Evolutionary conservation across 352 stramenopile genomes (phyloP), one percentile per base, ranked within the genome.

Genomic region (Globisporangium nagaii): DNA sequence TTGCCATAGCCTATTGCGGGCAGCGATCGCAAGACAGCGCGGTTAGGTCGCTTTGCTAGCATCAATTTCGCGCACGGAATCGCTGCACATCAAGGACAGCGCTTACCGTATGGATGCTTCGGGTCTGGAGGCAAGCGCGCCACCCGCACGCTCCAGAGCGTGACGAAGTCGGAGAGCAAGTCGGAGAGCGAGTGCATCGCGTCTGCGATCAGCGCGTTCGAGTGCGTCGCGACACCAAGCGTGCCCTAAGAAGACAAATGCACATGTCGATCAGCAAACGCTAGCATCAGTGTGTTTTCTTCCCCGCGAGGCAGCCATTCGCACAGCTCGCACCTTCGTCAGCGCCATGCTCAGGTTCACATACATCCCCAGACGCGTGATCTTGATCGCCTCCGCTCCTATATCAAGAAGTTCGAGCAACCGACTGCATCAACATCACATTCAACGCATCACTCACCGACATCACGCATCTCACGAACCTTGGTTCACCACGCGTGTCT

Each of bases 81-180:
- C 2, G 15, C 11, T 19, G 11, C 13, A 37, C 32, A 37, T 11
- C 11, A 12, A 17, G 11, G 12, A 12, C 25, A 34, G 32, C 15
- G 22, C 54, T 9, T 50, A 86, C 81, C 84, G 43, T 95, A 96
- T 15, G 87, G 88, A 56, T 96, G 88, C 68, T 98, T 91, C 39
- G 86, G 84, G 60, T 99, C 96, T 4, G 96, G 89, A 15, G 96
- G 96, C 15, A 98, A 72, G 20, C 94, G 78, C 39, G 88, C 90
- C 27, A 98, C 74, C 42, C 84, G 75, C 22, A 98, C 88, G 35
- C 84, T 92, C 86, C 86, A 98, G 4, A 99, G 71, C 24, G 96
- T 99, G 34, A 99, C 95, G 62, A 98, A 90, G 64, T 99, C 96
- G 25, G 81, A 96, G 34, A 98, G 75, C 47, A 99, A 72, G 78